Base-by-base conservation (phyloP, 192 early-diverging fungal species). In the Entomortierella lignicola region DNA sequence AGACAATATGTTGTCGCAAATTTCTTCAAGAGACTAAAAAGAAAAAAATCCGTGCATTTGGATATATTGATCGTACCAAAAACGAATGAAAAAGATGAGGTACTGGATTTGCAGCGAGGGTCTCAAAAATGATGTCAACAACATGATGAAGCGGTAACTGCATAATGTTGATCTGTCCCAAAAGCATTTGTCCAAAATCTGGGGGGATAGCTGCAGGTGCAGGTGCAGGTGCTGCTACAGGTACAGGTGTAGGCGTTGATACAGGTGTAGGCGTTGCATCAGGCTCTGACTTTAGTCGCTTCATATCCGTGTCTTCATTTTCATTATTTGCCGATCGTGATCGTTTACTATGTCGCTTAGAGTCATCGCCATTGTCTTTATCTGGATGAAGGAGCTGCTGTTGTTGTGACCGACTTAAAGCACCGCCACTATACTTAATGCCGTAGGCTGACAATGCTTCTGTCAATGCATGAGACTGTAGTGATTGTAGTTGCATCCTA, bases 61-160 rank as follows among this genome's bases (percentile, higher is more conserved):
- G 8, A 25, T 44, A 42, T 10, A 8, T 26, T 30, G 8, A 0
- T 23, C 66, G 53, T 69, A 79, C 75, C 52, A 79, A 59, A 25
- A 79, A 79, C 0, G 75, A 79, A 27, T 79, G 75, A 39, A 79
- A 79, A 37, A 79, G 63, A 17, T 70, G 75, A 0, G 75, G 75
- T 8, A 79, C 63, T 12, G 37, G 23, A 27, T 79, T 79, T 0
- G 67, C 61, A 6, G 63, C 62, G 10, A 79, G 56, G 11, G 66
- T 70, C 26, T 79, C 75, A 18, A 79, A 70, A 31, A 79, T 79
- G 15, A 79, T 67, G 20, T 79, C 75, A 18, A 79, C 75, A 29
- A 79, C 67, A 31, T 79, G 75, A 26, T 79, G 75, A 6, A 79
- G 54, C 15, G 75, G 75, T 4, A 79, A 31, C 31, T 79, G 67